These are phyloP conservation scores for Lipomyces starkeyi DNA, from an alignment of 805 yeast genomes.

Conservation along the genomic window DNA sequence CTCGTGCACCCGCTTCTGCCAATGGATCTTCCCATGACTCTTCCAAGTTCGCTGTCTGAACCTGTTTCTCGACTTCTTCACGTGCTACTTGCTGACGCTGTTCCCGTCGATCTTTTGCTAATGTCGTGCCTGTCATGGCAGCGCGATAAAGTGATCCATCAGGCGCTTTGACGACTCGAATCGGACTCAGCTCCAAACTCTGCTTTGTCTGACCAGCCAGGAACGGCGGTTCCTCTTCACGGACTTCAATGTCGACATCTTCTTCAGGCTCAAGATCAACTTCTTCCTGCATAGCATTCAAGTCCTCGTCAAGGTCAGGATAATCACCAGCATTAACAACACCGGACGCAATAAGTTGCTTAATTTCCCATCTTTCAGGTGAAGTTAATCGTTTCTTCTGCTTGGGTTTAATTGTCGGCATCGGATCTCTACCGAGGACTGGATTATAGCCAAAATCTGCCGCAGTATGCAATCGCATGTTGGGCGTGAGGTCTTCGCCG, in stretches of 20 bases:
- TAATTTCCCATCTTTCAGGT: conserved; percentile 89
- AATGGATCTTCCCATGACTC: conserved; percentile 44
- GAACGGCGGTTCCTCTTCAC: conserved; percentile 72
- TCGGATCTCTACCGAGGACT: not conserved
- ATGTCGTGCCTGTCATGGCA: conserved; percentile 73
- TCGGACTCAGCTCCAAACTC: conserved; percentile 53
- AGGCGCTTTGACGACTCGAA: conserved; percentile 68
- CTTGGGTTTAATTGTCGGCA: not conserved
- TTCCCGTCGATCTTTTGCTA: conserved; percentile 70
- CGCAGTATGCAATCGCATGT: conserved; percentile 18
- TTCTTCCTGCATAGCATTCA: conserved; percentile 46
- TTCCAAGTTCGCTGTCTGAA: conserved; percentile 45
- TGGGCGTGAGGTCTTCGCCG: conserved; percentile 52
- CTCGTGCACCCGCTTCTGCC: conserved; percentile 48
- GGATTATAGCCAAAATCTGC: conserved; percentile 10
- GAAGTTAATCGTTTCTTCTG: conserved; percentile 64
- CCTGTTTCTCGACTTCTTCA: conserved; percentile 53
- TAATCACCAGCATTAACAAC: conserved; percentile 69
- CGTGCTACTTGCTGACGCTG: conserved; percentile 57
- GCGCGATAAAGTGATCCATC: conserved; percentile 79
- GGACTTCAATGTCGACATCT: conserved; percentile 75
- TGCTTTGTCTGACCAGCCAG: conserved; percentile 60
- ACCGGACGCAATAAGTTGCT: conserved; percentile 82
- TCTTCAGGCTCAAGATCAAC: conserved; percentile 50
- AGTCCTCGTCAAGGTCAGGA: conserved; percentile 62